A percentile compares a stretch with the other conserved stretches of the same genome.
These are phyloP conservation scores for Jaltomata sinuosa DNA, from an alignment of 257 asterid genomes.

Conservation along the genomic window DNA sequence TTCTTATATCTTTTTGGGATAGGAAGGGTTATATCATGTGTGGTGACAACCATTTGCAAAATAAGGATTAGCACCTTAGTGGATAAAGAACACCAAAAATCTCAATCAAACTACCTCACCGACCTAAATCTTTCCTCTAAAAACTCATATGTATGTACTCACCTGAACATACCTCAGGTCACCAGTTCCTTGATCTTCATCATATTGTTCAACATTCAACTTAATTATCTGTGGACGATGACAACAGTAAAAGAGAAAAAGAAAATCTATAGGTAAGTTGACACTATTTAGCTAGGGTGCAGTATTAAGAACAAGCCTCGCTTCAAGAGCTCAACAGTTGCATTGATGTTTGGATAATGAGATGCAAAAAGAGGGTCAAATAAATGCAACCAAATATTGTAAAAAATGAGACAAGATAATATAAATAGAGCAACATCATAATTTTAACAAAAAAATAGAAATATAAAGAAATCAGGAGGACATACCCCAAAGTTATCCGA, in stretches of 20 bases:
- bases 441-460: too few species aligned
- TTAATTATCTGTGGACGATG: constrained; percentile 42
- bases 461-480: too few species aligned
- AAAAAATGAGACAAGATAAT: too few species aligned
- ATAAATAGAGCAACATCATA: too few species aligned
- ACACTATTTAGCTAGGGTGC: not conserved
- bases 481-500: too few species aligned
- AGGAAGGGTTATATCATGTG: constrained; percentile 81
- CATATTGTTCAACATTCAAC: constrained; percentile 64
- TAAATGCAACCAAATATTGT: too few species aligned
- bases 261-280: not conserved
- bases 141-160: constrained; percentile 2
- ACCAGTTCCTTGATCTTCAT: constrained; percentile 84
- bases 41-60: constrained; percentile 83
- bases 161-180: constrained; percentile 94
- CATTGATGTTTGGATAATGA: constrained; percentile 90
- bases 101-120: not conserved
- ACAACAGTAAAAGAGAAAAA: not conserved
- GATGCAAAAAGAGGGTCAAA: constrained; percentile 35
- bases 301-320: constrained; percentile 32
- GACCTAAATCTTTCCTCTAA: not conserved
- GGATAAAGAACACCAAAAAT: not conserved
- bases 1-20: constrained; percentile 67
- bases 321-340: constrained; percentile 69
- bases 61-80: constrained; percentile 1